These are phyloP conservation scores for Talaromyces ruber DNA, from an alignment of 495 filamentous ascomycete genomes.

Conservation along the genomic window DNA sequence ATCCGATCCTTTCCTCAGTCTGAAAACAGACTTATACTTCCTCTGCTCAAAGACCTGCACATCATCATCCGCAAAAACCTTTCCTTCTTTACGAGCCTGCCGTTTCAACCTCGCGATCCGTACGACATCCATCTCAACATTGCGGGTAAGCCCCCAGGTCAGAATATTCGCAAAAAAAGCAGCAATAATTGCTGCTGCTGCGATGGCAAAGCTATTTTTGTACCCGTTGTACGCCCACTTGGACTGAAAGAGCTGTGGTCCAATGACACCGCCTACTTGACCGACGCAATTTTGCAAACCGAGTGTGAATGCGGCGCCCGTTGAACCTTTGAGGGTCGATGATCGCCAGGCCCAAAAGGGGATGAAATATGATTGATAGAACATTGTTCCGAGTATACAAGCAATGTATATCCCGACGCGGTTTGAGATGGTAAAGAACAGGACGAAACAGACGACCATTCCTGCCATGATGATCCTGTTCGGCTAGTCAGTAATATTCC, in stretches of 20 bases:
- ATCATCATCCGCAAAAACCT: constrained; percentile 15
- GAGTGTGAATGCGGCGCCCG: constrained; percentile 24
- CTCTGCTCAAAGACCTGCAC: constrained; percentile 3
- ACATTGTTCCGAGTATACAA: constrained; percentile 14
- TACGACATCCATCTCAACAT: constrained; percentile 21
- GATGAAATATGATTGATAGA: constrained; percentile 16
- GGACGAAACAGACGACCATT: constrained; percentile 17
- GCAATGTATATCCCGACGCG: constrained; percentile 19
- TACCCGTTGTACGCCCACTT: constrained; percentile 20
- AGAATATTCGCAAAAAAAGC: constrained; percentile 16
- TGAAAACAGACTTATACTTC: background rate
- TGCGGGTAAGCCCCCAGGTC: constrained; percentile 25
- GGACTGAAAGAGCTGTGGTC: constrained; percentile 23
- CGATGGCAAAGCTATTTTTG: constrained; percentile 21
- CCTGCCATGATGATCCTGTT: constrained; percentile 15
- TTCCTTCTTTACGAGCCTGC: constrained; percentile 13
- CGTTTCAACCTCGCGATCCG: constrained; percentile 15
- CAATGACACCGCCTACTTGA: constrained; percentile 24
- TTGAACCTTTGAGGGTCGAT: constrained; percentile 19
- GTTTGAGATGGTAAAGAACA: constrained; percentile 10
- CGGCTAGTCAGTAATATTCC: background rate
- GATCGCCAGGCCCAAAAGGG: constrained; percentile 26
- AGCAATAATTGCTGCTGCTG: constrained; percentile 12
- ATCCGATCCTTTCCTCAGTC: background rate
- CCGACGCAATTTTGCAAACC: constrained; percentile 22